Conservation (phyloP, 345 rosid species). For the Conringia planisiliqua region DNA sequence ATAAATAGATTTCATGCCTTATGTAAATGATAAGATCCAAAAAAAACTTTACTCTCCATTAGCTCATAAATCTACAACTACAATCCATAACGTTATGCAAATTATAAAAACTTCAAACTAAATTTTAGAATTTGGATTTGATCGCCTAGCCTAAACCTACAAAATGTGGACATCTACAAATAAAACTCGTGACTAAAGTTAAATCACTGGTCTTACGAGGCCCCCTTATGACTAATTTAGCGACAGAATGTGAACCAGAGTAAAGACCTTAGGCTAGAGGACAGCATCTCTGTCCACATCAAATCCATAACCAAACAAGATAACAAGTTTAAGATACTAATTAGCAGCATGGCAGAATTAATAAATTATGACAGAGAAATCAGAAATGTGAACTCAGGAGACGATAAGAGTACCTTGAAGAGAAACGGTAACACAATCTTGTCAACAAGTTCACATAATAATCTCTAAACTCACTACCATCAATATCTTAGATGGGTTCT, state of each 20-base stretch:
- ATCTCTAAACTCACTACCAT: constrained; percentile 10
- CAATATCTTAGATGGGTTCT: constrained; percentile 17
- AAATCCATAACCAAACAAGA: constrained; percentile 22
- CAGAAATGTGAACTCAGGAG: constrained; percentile 6
- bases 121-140: not conserved
- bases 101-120: not conserved
- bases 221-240: not conserved
- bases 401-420: not conserved
- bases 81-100: not conserved
- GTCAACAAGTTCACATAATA: constrained; percentile 13
- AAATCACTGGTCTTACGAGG: not conserved
- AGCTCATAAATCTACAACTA: not conserved
- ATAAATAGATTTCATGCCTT: not conserved
- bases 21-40: not conserved
- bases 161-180: not conserved
- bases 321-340: not conserved
- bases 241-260: constrained; percentile 8
- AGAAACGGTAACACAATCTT: not conserved
- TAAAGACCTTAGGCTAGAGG: not conserved
- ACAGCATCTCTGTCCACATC: constrained; percentile 2
- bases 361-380: not conserved
- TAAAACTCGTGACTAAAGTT: not conserved
- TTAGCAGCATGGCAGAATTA: constrained; percentile 10
- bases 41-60: not conserved
- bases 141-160: not conserved